Percentiles rank a stretch among this genome's conserved stretches.
Conservation (phyloP, 768 basidiomycete genomes). For the Mycena olivaceomarginata region DNA sequence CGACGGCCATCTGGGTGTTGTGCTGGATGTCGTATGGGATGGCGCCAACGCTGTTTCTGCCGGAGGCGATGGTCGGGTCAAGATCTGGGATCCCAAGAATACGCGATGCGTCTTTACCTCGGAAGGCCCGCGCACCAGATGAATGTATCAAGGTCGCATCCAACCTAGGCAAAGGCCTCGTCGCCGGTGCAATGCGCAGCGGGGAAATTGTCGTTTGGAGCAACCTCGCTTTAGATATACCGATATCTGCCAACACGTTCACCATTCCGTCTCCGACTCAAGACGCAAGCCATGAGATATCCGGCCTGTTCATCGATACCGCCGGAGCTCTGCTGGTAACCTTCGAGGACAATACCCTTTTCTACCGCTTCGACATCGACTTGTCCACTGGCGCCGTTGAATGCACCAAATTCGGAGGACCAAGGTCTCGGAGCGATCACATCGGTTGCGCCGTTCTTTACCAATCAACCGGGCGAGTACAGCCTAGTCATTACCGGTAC, state of each 20-base stretch:
- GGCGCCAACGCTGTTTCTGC: constrained; percentile 68
- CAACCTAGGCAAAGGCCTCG: constrained; percentile 61
- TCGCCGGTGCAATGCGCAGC: constrained; percentile 71
- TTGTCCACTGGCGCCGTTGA: constrained; percentile 52
- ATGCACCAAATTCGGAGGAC: constrained; percentile 70
- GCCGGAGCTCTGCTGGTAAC: constrained; percentile 67
- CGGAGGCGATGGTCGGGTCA: constrained; percentile 79
- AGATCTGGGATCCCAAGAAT: constrained; percentile 81
- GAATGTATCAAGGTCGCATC: constrained; percentile 71
- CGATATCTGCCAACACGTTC: constrained; percentile 51
- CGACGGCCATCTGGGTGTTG: constrained; percentile 79
- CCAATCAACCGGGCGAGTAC: constrained; percentile 54
- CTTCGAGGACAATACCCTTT: constrained; percentile 68
- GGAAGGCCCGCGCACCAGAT: constrained; percentile 62
- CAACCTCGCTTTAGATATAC: constrained; percentile 57
- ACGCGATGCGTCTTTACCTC: constrained; percentile 81
- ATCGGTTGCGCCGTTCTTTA: constrained; percentile 69
- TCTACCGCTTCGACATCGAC: constrained; percentile 72
- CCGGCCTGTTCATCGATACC: constrained; percentile 53
- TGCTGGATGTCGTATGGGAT: constrained; percentile 75
- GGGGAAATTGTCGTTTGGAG: constrained; percentile 78
- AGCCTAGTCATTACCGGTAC: constrained; percentile 81
- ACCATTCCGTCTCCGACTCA: constrained; percentile 55
- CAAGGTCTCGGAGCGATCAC: constrained; percentile 71
- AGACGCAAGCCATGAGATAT: constrained; percentile 38